Percentiles rank a stretch among this genome's conserved stretches.
These are phyloP conservation scores for Phlegmacium glaucopus DNA, from an alignment of 768 basidiomycete species.

Conservation along the genomic window DNA sequence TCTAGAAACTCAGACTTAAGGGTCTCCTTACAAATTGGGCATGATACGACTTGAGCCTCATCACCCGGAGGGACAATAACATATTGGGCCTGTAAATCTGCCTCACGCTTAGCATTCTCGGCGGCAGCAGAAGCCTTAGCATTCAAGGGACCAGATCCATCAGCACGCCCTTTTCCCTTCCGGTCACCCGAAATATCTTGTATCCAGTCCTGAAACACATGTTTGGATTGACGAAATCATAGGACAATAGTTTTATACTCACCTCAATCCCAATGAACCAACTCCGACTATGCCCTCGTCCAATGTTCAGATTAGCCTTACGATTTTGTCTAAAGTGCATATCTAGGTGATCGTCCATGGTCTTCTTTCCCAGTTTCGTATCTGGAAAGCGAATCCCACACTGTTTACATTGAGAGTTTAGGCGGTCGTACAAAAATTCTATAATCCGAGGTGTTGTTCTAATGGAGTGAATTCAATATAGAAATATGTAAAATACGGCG, in stretches of 20 bases:
- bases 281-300: conserved; percentile 83
- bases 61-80: conserved; percentile 90
- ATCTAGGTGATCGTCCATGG: conserved; percentile 86
- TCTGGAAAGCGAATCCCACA: conserved; percentile 88
- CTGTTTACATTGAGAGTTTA: conserved; percentile 87
- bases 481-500: not conserved
- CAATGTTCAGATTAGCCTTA: conserved; percentile 71
- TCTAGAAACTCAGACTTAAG: conserved; percentile 91
- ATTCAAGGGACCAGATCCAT: conserved; percentile 46
- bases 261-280: conserved; percentile 89
- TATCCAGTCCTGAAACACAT: conserved; percentile 75
- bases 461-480: conserved; percentile 9
- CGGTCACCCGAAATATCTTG: conserved; percentile 56
- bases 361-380: conserved; percentile 64
- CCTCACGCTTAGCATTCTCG: conserved; percentile 69
- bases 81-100: conserved; percentile 70
- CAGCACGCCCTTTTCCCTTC: conserved; percentile 69
- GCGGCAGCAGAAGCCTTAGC: conserved; percentile 58
- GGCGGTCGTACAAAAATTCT: conserved; percentile 68
- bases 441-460: conserved; percentile 61
- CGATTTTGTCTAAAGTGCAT: conserved; percentile 96
- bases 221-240: conserved; percentile 10
- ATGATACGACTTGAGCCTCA: conserved; percentile 79
- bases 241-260: conserved; percentile 22
- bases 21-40: conserved; percentile 95